Evolutionary conservation across 805 yeast genomes (phyloP).

Genomic region (Yarrowia osloensis): DNA sequence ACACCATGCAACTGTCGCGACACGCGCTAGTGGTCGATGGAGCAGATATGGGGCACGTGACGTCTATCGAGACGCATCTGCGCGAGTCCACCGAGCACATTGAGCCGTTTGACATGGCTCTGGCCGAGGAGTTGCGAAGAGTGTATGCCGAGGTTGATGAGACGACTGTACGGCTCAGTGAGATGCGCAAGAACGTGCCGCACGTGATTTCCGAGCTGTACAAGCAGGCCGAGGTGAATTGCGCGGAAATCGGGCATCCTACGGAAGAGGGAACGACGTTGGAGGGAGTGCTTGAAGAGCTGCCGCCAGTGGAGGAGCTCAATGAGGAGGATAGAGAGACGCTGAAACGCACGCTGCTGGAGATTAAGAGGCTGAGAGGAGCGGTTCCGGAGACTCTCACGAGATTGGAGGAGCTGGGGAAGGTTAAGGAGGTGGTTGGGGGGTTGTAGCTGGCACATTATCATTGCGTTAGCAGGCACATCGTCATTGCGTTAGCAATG

Average conservation of each 20-base stretch:
- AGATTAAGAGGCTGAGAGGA: conserved; percentile 7
- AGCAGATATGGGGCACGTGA: conserved; percentile 42
- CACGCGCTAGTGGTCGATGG: conserved; percentile 64
- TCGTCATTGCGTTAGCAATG: too few relatives aligned
- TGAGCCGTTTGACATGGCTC: conserved; percentile 70
- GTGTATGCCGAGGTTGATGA: conserved; percentile 62
- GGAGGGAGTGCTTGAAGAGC: background rate
- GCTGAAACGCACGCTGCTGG: background rate
- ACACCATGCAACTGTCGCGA: conserved; percentile 59
- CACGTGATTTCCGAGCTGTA: background rate
- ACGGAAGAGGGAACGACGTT: background rate
- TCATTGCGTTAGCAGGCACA: background rate
- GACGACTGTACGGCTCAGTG: conserved; percentile 58
- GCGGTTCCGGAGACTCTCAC: background rate
- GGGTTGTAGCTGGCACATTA: background rate
- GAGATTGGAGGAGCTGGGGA: conserved; percentile 1
- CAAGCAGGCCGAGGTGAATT: background rate
- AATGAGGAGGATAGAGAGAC: background rate
- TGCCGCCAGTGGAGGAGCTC: background rate
- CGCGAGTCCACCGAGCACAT: conserved; percentile 44
- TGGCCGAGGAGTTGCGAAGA: conserved; percentile 61
- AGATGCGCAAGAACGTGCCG: conserved; percentile 48
- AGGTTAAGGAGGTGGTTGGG: conserved; percentile 17
- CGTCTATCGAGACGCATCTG: conserved; percentile 36
- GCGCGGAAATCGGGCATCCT: background rate